Conservation (phyloP, 306 rosid species). For the Macrotyloma uniflorum region DNA sequence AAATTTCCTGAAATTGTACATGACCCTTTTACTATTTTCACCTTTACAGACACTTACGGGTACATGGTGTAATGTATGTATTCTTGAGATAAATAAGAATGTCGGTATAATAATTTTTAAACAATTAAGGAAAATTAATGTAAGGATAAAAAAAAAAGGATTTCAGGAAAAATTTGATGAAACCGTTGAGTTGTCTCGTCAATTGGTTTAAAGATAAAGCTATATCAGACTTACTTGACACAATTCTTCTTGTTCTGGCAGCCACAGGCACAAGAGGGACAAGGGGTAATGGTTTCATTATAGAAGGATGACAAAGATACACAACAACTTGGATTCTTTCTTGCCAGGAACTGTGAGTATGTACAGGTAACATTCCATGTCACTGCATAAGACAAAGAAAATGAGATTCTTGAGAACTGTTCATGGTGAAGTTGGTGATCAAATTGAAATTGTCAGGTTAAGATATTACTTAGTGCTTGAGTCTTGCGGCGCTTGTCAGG, state of each 20-base stretch:
- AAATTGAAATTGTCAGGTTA: slow-evolving; percentile 5
- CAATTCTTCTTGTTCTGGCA: slow-evolving; percentile 78
- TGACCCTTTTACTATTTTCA: not conserved
- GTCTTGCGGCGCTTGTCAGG: slow-evolving; percentile 84
- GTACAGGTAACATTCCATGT: slow-evolving; percentile 99
- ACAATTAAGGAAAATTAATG: not conserved
- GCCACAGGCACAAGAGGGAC: slow-evolving; percentile 89
- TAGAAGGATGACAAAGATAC: slow-evolving; percentile 93
- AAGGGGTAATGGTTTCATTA: slow-evolving; percentile 76
- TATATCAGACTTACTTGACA: slow-evolving; percentile 62
- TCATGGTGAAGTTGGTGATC: not conserved
- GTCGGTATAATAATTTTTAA: not conserved
- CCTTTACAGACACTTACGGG: not conserved
- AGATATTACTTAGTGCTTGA: slow-evolving; percentile 81
- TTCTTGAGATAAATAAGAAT: not conserved
- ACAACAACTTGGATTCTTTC: slow-evolving; percentile 83
- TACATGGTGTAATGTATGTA: too few relatives aligned
- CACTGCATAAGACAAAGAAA: slow-evolving; percentile 59
- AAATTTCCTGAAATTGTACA: not conserved
- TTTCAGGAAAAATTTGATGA: too few relatives aligned
- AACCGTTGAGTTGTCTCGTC: too few relatives aligned
- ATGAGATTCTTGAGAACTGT: not conserved
- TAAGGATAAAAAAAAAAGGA: not conserved
- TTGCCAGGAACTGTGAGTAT: slow-evolving; percentile 84
- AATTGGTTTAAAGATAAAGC: too few relatives aligned